Evolutionary conservation across 2,329 filamentous ascomycete genomes (phyloP), one percentile per base, ranked within the genome.

Genomic region (Rutstroemia sydowiana): DNA sequence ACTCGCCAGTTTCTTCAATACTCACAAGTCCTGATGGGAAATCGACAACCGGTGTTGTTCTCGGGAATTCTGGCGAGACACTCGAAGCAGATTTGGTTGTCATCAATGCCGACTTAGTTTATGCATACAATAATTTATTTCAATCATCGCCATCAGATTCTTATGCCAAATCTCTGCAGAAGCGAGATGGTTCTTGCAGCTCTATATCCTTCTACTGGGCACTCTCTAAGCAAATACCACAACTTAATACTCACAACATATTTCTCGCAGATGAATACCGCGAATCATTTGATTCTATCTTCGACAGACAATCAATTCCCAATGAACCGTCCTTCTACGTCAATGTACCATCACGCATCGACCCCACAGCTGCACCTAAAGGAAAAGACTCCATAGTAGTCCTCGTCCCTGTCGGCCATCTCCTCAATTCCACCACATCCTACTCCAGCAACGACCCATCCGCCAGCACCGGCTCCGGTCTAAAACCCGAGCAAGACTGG

Each of bases 171-270:
- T 68, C 67, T 3, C 66, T 78, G 5, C 65, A 69, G 28, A 73
- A 75, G 53, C 70, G 77, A 5, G 71, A 76, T 11, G 76, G 81
- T 1, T 87, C 82, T 0, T 88, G 85, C 69, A 85, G 81, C 57
- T 85, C 81, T 53, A 85, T 89, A 58, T 87, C 82, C 5, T 89
- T 89, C 69, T 89, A 88, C 72, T 90, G 84, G 85, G 77, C 79
- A 2, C 73, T 88, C 18, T 73, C 79, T 53, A 71, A 73, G 46
- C 73, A 75, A 47, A 70, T 88, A 1, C 77, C 79, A 0, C 76
- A 85, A 65, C 75, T 90, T 2, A 72, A 75, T 16, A 78, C 82
- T 0, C 86, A 90, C 69, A 90, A 89, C 65, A 87, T 89, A 61
- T 90, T 90, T 70, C 76, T 89, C 6, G 84, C 85, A 2, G 81